Conservation (phyloP, 441 rosid genomes). For the Aquilaria agallochum region DNA sequence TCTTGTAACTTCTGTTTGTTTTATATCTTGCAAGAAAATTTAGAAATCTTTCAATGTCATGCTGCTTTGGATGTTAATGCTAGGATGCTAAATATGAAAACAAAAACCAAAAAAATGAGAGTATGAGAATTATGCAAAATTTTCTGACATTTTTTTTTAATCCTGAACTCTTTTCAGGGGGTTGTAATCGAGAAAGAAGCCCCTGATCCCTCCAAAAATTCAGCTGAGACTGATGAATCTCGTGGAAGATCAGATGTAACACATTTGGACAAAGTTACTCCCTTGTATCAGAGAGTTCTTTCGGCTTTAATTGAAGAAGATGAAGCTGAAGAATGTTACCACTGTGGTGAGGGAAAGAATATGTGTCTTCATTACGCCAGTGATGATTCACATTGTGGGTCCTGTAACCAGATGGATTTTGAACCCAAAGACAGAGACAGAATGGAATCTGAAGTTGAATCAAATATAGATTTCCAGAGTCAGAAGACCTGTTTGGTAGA, state of each 20-base stretch:
- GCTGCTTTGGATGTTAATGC: background rate
- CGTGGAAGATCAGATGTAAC: constrained; percentile 46
- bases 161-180: constrained; percentile 34
- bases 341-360: constrained; percentile 51
- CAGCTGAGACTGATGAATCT: constrained; percentile 33
- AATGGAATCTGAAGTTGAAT: constrained; percentile 73
- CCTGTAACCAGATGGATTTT: constrained; percentile 62
- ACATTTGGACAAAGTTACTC: constrained; percentile 52
- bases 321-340: constrained; percentile 57
- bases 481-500: constrained; percentile 54
- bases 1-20: constrained; percentile 36
- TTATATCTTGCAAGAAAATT: background rate
- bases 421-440: constrained; percentile 71
- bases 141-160: constrained; percentile 10
- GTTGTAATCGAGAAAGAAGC: constrained; percentile 39
- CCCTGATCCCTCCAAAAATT: constrained; percentile 39
- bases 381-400: constrained; percentile 85
- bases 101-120: background rate
- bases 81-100: constrained; percentile 5
- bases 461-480: constrained; percentile 53
- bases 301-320: constrained; percentile 97
- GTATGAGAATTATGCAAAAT: constrained; percentile 8
- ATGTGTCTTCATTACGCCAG: constrained; percentile 66
- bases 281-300: constrained; percentile 84
- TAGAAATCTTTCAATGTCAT: too few relatives aligned